Evolutionary conservation across 1,284 basidiomycete genomes (phyloP), one percentile per base, ranked within the genome.

Genomic region (Phenoliferia sp.): DNA sequence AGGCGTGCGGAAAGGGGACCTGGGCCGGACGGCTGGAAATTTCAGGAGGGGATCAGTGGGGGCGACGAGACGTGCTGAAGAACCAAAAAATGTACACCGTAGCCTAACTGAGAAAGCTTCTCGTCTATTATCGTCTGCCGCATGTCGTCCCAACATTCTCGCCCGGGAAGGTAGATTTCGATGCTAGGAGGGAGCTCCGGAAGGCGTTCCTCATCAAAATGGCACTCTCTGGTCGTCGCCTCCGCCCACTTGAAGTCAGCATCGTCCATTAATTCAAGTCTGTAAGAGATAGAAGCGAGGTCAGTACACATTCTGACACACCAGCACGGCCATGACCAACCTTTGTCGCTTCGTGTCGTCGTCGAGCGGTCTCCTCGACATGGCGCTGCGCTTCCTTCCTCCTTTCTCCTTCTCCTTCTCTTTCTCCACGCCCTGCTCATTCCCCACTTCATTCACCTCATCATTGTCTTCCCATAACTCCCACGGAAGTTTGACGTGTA

Each of bases 121-220:
- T 65, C 58, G 19, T 56, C n/a, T 17, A 9, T 32, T 12, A 60
- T 48, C 33, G 31, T 31, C 2, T 67, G 60, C 33, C 61, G 55
- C 1, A 65, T 52, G 1, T 65, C 65, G 1, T 69, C 59, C 70
- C 70, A 69, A 2, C 63, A 59, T 1, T 39, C 35, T 15, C 33
- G 59, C 2, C 68, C 68, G 4, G 70, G 70, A 0, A 72, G 35
- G 54, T 66, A 72, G 17, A 72, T 62, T 0, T 72, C 70, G 44
- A 72, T 39, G 1, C 60, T 58, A 15, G 58, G 33, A 29, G 68
- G 68, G 16, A 69, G 35, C 16, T 10, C 28, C n/a, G 32, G 31
- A 29, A 44, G 5, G 36, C 19, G 17, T 26, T 32, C 44, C 61
- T 72, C 70, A 39, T 69, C 66, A 26, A 32, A 54, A 3, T 65